Conservation (phyloP, 75 land plant genomes). For the Chamaecyparis obtusa region DNA sequence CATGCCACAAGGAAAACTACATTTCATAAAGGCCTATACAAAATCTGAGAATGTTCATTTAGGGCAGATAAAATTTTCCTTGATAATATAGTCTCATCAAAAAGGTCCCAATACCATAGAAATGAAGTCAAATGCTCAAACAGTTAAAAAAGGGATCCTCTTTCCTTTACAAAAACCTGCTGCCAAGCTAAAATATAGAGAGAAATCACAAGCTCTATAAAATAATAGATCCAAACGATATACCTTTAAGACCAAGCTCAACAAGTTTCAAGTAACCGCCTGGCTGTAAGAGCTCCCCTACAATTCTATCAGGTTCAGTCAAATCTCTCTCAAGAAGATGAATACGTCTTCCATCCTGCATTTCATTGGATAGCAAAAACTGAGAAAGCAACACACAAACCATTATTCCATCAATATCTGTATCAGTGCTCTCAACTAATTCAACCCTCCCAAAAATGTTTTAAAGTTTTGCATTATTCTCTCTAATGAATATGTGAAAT, state of each 20-base stretch:
- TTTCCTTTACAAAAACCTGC: neutral
- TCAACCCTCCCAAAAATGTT: neutral
- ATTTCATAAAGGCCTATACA: neutral
- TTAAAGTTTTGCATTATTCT: neutral
- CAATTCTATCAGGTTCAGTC: slow-evolving; percentile 89
- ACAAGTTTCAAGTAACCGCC: slow-evolving; percentile 90
- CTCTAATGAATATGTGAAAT: neutral
- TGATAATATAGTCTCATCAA: neutral
- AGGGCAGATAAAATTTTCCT: neutral
- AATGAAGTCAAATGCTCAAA: neutral
- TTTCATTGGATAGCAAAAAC: neutral
- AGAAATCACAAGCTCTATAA: neutral
- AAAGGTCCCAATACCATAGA: neutral
- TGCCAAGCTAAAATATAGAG: neutral
- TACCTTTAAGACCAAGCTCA: slow-evolving; percentile 82
- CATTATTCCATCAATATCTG: neutral
- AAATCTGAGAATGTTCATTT: neutral
- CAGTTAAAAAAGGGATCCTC: neutral
- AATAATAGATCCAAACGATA: neutral
- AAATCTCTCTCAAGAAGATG: slow-evolving; percentile 84
- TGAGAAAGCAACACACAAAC: neutral
- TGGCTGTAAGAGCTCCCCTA: slow-evolving; percentile 93
- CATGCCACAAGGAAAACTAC: neutral
- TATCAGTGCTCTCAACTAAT: neutral
- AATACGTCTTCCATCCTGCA: slow-evolving; percentile 80